Evolutionary conservation across 495 filamentous ascomycete genomes (phyloP).

Genomic region (Neurospora sp.): DNA sequence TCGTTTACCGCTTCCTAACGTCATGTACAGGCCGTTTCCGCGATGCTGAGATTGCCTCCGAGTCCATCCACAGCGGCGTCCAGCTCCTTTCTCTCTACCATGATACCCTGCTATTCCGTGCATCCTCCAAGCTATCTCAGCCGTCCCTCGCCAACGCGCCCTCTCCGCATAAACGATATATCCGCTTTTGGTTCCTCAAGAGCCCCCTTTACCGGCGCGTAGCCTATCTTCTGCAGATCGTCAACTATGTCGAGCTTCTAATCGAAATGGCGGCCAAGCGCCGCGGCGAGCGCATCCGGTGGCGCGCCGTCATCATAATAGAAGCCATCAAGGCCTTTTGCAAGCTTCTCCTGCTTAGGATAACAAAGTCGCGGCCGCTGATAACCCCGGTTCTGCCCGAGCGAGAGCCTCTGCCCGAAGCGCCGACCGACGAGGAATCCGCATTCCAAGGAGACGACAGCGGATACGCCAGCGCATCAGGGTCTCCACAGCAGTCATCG

Average conservation of each 20-base stretch:
- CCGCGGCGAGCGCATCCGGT: slow-evolving; percentile 68
- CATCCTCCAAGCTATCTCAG: slow-evolving; percentile 38
- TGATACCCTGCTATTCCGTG: slow-evolving; percentile 73
- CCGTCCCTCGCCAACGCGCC: slow-evolving; percentile 41
- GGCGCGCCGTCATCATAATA: slow-evolving; percentile 81
- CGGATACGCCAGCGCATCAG: slow-evolving; percentile 1
- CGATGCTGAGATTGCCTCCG: slow-evolving; percentile 88
- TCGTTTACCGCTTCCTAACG: slow-evolving; percentile 4
- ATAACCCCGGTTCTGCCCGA: slow-evolving; percentile 80
- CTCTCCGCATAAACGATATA: slow-evolving; percentile 79
- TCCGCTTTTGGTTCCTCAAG: slow-evolving; percentile 72
- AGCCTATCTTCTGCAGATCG: slow-evolving; percentile 72
- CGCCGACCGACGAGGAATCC: slow-evolving; percentile 32
- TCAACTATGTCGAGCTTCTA: slow-evolving; percentile 85
- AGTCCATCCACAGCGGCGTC: slow-evolving; percentile 80
- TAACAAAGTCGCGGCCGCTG: slow-evolving; percentile 78
- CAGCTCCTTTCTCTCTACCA: slow-evolving; percentile 91
- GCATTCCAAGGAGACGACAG: neutral
- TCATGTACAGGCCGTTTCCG: slow-evolving; percentile 64
- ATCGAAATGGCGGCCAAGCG: slow-evolving; percentile 82
- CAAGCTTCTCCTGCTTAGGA: slow-evolving; percentile 66
- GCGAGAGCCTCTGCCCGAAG: slow-evolving; percentile 57
- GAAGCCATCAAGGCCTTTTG: slow-evolving; percentile 84
- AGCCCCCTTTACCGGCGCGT: slow-evolving; percentile 66
- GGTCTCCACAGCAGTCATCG: neutral